A percentile compares a stretch with the other conserved stretches of the same genome.
Conservation (phyloP, 768 basidiomycete species). For the Udeniomyces megalosporus region DNA sequence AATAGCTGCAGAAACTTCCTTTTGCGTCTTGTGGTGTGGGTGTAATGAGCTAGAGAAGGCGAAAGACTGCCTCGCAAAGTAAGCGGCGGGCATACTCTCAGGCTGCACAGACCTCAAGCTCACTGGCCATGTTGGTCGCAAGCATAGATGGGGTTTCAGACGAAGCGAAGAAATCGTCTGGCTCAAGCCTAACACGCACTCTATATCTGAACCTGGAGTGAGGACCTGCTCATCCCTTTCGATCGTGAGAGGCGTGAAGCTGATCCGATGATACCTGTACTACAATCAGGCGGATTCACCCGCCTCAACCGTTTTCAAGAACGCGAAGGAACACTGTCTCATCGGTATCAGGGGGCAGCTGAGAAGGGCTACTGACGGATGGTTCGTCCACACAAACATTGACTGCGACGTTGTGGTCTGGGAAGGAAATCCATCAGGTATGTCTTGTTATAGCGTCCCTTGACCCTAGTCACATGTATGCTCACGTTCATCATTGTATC, state of each 20-base stretch:
- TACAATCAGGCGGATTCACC: background rate
- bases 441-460: constrained; percentile 8
- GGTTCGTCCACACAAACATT: constrained; percentile 94
- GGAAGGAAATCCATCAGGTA: constrained; percentile 63
- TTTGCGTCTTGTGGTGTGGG: constrained; percentile 92
- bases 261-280: background rate
- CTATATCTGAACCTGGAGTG: constrained; percentile 32
- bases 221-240: background rate
- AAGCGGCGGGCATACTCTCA: background rate
- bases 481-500: background rate
- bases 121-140: background rate
- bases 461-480: background rate
- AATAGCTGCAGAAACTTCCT: constrained; percentile 78
- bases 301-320: constrained; percentile 1
- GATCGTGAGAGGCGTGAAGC: too few relatives aligned
- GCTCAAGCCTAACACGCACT: constrained; percentile 73
- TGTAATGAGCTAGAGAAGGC: constrained; percentile 83
- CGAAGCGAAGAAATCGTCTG: constrained; percentile 97
- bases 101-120: background rate
- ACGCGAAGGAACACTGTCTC: constrained; percentile 88
- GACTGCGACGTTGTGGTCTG: constrained; percentile 95
- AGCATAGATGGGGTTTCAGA: constrained; percentile 52
- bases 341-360: constrained; percentile 97
- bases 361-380: constrained; percentile 77
- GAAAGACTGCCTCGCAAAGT: constrained; percentile 64